Percentiles rank a stretch among this genome's conserved stretches.
These are phyloP conservation scores for Gymnopus androsaceus DNA, from an alignment of 1,284 basidiomycete genomes.

Conservation along the genomic window DNA sequence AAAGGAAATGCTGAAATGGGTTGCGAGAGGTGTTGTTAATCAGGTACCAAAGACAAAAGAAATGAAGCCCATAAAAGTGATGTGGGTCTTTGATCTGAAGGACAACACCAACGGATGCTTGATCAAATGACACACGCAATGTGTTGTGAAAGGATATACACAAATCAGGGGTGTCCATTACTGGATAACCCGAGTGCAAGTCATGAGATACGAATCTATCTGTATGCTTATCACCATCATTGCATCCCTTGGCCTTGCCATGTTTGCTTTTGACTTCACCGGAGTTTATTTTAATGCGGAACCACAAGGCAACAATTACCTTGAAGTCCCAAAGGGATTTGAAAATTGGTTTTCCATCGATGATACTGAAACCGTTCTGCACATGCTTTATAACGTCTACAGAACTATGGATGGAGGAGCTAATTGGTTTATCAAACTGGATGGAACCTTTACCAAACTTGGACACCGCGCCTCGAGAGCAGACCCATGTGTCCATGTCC, in stretches of 20 bases:
- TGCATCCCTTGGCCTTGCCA: neutral
- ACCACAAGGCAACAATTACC: conserved; percentile 6
- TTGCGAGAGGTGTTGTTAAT: too few relatives aligned
- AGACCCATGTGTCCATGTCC: conserved; percentile 8
- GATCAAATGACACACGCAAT: neutral
- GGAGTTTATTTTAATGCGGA: conserved; percentile 7
- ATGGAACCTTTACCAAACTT: neutral
- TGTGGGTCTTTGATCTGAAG: neutral
- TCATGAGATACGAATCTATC: conserved; percentile 9
- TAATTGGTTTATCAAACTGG: conserved; percentile 6
- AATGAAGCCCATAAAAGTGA: too few relatives aligned
- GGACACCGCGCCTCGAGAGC: neutral
- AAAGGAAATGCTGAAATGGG: too few relatives aligned
- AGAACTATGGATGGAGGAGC: conserved; percentile 10
- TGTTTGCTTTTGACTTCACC: conserved; percentile 8
- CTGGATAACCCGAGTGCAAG: neutral
- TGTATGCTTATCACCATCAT: neutral
- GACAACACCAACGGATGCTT: neutral
- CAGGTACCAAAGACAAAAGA: too few relatives aligned
- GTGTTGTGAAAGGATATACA: neutral
- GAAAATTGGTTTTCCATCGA: neutral
- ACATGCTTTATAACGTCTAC: conserved; percentile 8
- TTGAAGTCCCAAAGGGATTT: conserved; percentile 5
- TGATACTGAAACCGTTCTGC: neutral
- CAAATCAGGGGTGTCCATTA: conserved; percentile 5